phyloP scores from a whole-genome alignment of 2,329 filamentous ascomycete species.

The Beauveria australis region DNA sequence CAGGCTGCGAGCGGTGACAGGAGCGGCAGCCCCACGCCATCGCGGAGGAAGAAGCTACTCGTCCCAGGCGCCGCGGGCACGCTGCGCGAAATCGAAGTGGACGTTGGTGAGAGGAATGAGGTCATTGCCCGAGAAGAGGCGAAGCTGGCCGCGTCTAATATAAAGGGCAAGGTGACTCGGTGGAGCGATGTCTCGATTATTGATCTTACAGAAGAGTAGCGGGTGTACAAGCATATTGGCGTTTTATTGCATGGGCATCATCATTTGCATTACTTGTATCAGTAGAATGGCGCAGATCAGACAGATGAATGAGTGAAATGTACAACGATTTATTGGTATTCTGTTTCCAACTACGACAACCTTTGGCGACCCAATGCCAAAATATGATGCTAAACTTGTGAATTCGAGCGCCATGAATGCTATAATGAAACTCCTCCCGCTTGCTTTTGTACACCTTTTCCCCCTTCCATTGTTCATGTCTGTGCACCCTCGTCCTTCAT shows the following conservation, averaged over 20 bases:
- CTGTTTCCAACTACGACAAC: background rate
- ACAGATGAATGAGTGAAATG: background rate
- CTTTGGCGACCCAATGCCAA: background rate
- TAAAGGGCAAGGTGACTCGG: constrained; percentile 15
- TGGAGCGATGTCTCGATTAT: constrained; percentile 27
- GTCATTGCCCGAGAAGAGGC: background rate
- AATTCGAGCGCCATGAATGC: constrained; percentile 7
- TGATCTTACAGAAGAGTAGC: constrained; percentile 23
- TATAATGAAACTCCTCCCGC: background rate
- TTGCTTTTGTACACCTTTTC: background rate
- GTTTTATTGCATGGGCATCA: background rate
- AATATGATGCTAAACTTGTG: background rate
- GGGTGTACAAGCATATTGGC: background rate
- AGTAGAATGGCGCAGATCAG: background rate
- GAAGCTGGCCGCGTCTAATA: background rate
- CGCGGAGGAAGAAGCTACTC: constrained; percentile 9
- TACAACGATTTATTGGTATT: constrained; percentile 1
- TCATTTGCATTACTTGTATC: background rate
- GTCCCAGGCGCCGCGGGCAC: background rate
- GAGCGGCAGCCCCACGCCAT: background rate
- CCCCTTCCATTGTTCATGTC: background rate
- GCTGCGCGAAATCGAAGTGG: constrained; percentile 8
- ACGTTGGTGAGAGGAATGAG: background rate
- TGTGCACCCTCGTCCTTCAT: constrained; percentile 23
- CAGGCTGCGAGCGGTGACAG: background rate